Evolutionary conservation across 768 basidiomycete genomes (phyloP).

Genomic region (Rhodotorula graminis): DNA sequence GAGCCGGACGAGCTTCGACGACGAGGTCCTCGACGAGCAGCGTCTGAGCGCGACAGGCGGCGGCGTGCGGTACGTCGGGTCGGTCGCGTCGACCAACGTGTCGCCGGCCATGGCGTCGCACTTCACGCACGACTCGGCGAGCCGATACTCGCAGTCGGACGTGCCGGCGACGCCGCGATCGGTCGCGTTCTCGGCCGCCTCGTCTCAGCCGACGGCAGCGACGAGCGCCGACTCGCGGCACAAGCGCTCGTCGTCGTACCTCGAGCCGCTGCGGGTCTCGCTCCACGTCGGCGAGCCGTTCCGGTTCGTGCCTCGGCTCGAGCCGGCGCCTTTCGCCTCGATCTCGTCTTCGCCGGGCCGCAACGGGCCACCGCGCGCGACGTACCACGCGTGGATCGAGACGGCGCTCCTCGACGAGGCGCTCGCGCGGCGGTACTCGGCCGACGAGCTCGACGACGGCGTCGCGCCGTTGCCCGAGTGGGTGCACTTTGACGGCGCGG

Average conservation of each 20-base stretch:
- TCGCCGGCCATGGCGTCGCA: slow-evolving; percentile 5
- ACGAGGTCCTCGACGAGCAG: not conserved
- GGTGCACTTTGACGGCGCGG: slow-evolving; percentile 34
- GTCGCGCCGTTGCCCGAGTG: slow-evolving; percentile 28
- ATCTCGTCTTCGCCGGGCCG: slow-evolving; percentile 36
- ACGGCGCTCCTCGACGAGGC: slow-evolving; percentile 1
- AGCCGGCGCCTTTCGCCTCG: slow-evolving; percentile 34
- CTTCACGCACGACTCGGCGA: not conserved
- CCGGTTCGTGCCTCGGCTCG: slow-evolving; percentile 37
- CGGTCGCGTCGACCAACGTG: slow-evolving; percentile 9
- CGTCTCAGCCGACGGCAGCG: not conserved
- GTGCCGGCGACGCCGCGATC: slow-evolving; percentile 19
- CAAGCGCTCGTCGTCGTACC: slow-evolving; percentile 17
- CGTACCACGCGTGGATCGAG: slow-evolving; percentile 25
- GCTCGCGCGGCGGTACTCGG: slow-evolving; percentile 3
- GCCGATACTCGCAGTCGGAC: slow-evolving; percentile 4
- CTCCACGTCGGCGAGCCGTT: slow-evolving; percentile 32
- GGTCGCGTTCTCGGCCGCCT: not conserved
- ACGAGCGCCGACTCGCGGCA: not conserved
- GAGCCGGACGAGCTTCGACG: slow-evolving; percentile 7
- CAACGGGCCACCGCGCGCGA: slow-evolving; percentile 28
- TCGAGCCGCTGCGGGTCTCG: slow-evolving; percentile 22
- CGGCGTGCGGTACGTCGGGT: slow-evolving; percentile 29
- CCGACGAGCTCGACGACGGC: slow-evolving; percentile 14
- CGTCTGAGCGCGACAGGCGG: not conserved